Evolutionary conservation across 345 rosid genomes (phyloP), one percentile per base, ranked within the genome.

Genomic region (Gynandropsis gynandra): DNA sequence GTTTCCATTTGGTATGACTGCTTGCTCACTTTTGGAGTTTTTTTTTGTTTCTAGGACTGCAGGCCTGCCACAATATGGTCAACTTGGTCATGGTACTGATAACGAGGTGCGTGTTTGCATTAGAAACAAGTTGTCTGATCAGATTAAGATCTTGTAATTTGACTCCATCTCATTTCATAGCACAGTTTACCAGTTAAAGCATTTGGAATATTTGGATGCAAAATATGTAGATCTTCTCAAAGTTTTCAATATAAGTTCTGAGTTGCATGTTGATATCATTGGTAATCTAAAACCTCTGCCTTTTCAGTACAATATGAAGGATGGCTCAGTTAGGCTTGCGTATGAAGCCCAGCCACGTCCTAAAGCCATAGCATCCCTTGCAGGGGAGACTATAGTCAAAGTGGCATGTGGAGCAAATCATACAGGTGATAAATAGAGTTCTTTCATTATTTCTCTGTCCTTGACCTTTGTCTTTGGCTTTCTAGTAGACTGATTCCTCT

Each of bases 71-170:
- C 99, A 88, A 63, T 88, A 83, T 73, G 99, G 99, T 54, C 99
- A 93, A 63, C 97, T 93, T 74, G 99, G 99, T 47, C 99, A 93
- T 73, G 97, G 99, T 60, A 93, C 97, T 7, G 97, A 88, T 63
- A 88, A 93, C 58, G 97, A 88, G 95, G 97, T 85, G 66, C 21
- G 42, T 50, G n/a, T n/a, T n/a, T n/a, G 58, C 42, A 29, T 50
- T 14, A 16, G 9, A 46, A 45, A n/a, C 37, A 42, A 32, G 13
- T 33, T 59, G 32, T 47, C 24, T 39, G 42, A 14, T 4, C 35
- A 18, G 15, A 5, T 39, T 51, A 3, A 17, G 14, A 58, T 58
- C 40, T 21, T 33, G 52, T 21, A 18, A 20, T 16, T 37, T 10
- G 2, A 51, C 51, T 44, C 14, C 10, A 33, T 50, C 37, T 42